Evolutionary conservation across 345 rosid species (phyloP).

Genomic region (Syzygium oleosum): DNA sequence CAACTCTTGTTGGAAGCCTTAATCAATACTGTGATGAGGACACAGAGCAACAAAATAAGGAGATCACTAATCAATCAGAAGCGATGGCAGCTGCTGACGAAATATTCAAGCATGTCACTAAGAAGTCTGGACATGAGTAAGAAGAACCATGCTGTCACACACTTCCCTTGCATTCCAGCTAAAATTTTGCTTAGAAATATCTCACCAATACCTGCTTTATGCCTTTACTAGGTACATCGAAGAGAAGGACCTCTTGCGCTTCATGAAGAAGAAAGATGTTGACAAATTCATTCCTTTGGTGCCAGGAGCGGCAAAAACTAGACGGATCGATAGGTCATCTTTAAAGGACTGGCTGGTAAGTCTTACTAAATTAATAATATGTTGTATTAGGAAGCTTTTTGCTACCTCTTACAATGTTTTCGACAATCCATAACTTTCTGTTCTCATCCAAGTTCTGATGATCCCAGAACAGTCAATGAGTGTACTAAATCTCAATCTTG

Average conservation of each 20-base stretch:
- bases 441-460: not conserved
- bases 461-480: not conserved
- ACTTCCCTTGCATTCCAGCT: not conserved
- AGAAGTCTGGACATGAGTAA: slow-evolving; percentile 37
- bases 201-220: not conserved
- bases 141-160: not conserved
- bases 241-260: slow-evolving; percentile 58
- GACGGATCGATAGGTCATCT: slow-evolving; percentile 45
- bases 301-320: slow-evolving; percentile 42
- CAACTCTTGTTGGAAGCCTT: slow-evolving; percentile 22
- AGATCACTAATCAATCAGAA: slow-evolving; percentile 63
- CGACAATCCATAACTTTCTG: not conserved
- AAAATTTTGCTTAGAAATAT: not conserved
- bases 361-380: not conserved
- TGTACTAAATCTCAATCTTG: not conserved
- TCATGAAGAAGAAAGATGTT: slow-evolving; percentile 53
- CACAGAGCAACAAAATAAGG: slow-evolving; percentile 22
- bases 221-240: slow-evolving; percentile 36
- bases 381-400: not conserved
- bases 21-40: slow-evolving; percentile 28
- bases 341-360: slow-evolving; percentile 62
- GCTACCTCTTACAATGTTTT: not conserved
- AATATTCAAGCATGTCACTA: slow-evolving; percentile 56
- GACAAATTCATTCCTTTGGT: slow-evolving; percentile 39
- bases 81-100: slow-evolving; percentile 55